Evolutionary conservation across 805 yeast species (phyloP), one percentile per base, ranked within the genome.

Genomic region (Cyberlindnera japonica): DNA sequence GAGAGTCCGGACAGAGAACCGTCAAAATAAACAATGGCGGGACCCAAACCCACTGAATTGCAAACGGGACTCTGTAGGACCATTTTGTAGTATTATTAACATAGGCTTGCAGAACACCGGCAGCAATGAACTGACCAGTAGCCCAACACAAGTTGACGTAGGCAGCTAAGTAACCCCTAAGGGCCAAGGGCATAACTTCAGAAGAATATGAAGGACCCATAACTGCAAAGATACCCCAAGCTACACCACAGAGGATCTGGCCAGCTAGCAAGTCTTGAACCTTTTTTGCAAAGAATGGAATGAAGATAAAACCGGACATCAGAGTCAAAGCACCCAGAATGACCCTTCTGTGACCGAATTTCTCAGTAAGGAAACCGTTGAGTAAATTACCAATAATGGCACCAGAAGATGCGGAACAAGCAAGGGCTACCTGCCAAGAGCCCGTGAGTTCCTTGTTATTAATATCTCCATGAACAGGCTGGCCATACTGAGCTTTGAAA

Each of bases 1-100:
- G 76, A 10, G 73, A 67, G 36, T 71, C 74, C 1, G 75, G 74
- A 18, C 72, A 68, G 12, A 67, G 49, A 38, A 40, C 63, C 18
- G 66, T 61, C 33, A 61, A 62, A 21, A 67, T 45, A 34, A 63
- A 56, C 45, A 50, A 40, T 14, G 56, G 56, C 30, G 43, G 30
- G 13, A 53, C 50, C 55, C 55, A 53, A n/a, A 47, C 33, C 58
- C 58, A 53, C 33, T 54, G 58, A 12, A 51, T 10, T 5, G 47
- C 52, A 45, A 64, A 70, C 2, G 73, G 72, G 31, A 68, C 55
- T 35, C 57, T 52, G 50, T 65, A 68, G 14, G 69, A 36, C 50
- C 61, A 52, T 14, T 57, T 41, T 7, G 28, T 23, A 3, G 31
- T 21, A 29, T 55, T 29, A 6, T 7, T 12, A 23, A 51, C 17